Conservation (phyloP, 306 rosid species). For the Bauhinia variegata region DNA sequence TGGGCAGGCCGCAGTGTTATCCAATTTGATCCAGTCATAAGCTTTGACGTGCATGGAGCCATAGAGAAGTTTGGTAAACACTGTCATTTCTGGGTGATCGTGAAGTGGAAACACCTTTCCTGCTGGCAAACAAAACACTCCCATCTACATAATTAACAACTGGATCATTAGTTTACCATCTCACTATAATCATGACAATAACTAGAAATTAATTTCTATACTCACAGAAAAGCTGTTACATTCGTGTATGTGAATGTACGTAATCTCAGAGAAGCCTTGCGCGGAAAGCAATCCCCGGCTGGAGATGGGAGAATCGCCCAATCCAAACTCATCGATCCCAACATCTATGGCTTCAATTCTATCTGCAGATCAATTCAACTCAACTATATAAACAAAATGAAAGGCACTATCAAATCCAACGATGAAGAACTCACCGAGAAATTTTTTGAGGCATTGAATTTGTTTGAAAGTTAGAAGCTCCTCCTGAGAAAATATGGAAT, state of each 20-base stretch:
- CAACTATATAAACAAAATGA: neutral
- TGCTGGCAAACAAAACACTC: constrained; percentile 66
- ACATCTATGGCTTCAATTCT: constrained; percentile 55
- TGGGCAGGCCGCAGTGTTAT: constrained; percentile 20
- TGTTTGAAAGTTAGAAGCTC: constrained; percentile 50
- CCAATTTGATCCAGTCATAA: constrained; percentile 63
- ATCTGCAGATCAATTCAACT: constrained; percentile 36
- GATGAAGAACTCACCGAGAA: constrained; percentile 40
- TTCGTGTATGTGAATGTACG: constrained; percentile 70
- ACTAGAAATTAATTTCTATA: neutral
- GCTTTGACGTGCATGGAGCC: constrained; percentile 60
- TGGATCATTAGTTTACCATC: too few species aligned
- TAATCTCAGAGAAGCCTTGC: constrained; percentile 47
- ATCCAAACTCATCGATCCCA: constrained; percentile 56
- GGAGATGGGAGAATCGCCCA: constrained; percentile 36
- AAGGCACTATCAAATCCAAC: neutral
- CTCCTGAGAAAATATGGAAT: constrained; percentile 45
- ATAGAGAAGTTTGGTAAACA: constrained; percentile 60
- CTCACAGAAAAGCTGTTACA: constrained; percentile 61
- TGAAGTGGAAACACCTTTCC: constrained; percentile 67
- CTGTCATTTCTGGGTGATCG: constrained; percentile 79
- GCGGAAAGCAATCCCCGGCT: constrained; percentile 48
- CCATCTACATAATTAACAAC: constrained; percentile 46
- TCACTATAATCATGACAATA: too few species aligned
- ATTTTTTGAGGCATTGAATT: constrained; percentile 48